Percentiles rank a stretch among this genome's conserved stretches.
These are phyloP conservation scores for Infundibulicybe gibba DNA, from an alignment of 768 basidiomycete species.

Conservation along the genomic window DNA sequence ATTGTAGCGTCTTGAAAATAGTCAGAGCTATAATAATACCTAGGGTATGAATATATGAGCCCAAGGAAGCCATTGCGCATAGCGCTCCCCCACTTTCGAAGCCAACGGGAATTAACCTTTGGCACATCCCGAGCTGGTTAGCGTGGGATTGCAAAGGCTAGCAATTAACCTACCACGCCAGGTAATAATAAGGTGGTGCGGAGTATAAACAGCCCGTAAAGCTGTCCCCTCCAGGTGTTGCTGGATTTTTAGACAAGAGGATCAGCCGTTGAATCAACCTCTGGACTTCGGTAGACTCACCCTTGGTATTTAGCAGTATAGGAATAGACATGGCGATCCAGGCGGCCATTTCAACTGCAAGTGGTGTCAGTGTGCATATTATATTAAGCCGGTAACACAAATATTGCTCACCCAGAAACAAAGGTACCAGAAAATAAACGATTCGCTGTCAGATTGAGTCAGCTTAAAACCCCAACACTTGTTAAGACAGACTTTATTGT, in stretches of 20 bases:
- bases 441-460: constrained; percentile 1
- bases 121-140: neutral
- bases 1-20: constrained; percentile 9
- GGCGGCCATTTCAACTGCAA: constrained; percentile 4
- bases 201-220: constrained; percentile 14
- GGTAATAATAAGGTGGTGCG: constrained; percentile 13
- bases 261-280: neutral
- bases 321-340: constrained; percentile 3
- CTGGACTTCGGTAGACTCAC: neutral
- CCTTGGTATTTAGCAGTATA: neutral
- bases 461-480: neutral
- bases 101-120: constrained; percentile 15
- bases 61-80: neutral
- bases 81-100: constrained; percentile 14
- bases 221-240: constrained; percentile 4
- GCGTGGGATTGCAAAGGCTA: neutral
- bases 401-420: constrained; percentile 1
- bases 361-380: neutral
- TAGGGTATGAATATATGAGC: neutral
- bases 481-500: constrained; percentile 5
- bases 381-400: neutral
- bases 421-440: neutral
- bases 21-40: constrained; percentile 15
- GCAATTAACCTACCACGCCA: constrained; percentile 10
- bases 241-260: constrained; percentile 1